Evolutionary conservation across 495 filamentous ascomycete genomes (phyloP), one percentile per base, ranked within the genome.

Genomic region (Talaromyces ruber): DNA sequence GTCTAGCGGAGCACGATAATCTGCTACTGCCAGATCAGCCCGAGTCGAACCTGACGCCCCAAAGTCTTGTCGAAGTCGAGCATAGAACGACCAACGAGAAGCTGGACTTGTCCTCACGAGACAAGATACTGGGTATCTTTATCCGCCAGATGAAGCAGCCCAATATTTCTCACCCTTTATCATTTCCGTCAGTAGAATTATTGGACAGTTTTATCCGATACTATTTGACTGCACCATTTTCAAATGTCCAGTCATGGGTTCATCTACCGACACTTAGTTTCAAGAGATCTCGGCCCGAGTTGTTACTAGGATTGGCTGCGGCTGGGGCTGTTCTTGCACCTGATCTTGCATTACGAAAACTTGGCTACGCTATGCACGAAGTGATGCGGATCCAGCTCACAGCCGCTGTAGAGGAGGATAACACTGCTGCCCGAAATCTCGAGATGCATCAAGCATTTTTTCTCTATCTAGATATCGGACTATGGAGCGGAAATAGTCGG

Each of bases 401-500:
- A 0, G 69, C 69, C 14, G 75, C 75, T 67, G 83, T 85, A 60
- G 85, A 89, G 64, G 79, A 77, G 22, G 81, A 86, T 63, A 88
- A 88, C 64, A 76, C 69, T 8, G 70, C 70, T 3, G 84, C 84
- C 16, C 74, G 81, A 26, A 74, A 86, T 59, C 64, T 88, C 3
- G 74, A 80, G 4, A 68, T 80, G 3, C 75, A 85, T 6, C 86
- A 88, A 66, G 77, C 80, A 5, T 77, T 81, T 57, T 71, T 84
- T 14, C 62, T 88, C 25, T 67, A 74, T 1, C 74, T 87, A 4
- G 82, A 86, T 56, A 74, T 87, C 39, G 83, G 82, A 0, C 72
- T 89, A 8, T 89, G 86, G 86, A 86, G 84, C 58, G 86, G 85
- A 2, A 85, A 84, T 61, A 79, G 82, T 52, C 70, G 86, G n/a